A percentile compares a stretch with the other conserved stretches of the same genome.
Evolutionary conservation across 805 yeast species (phyloP).

Genomic region (Limtongia smithiae): DNA sequence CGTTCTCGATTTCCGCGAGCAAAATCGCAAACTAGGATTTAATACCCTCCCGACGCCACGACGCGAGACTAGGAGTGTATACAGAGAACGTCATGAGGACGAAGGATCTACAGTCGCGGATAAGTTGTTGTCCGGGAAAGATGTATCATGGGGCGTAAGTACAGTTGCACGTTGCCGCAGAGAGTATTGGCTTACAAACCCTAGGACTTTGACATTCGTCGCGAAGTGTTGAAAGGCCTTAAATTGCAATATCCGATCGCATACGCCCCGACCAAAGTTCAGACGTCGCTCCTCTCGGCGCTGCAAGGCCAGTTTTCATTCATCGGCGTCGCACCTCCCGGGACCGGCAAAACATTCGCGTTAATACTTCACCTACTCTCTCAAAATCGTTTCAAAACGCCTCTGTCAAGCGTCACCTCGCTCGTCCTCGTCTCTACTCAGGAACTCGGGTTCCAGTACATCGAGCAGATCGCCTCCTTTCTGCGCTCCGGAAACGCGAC

Average conservation of each 20-base stretch:
- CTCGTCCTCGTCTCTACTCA: conserved; percentile 38
- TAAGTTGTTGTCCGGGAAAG: too few relatives aligned
- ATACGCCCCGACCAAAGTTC: conserved; percentile 14
- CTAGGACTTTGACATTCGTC: conserved; percentile 14
- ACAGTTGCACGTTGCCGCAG: too few relatives aligned
- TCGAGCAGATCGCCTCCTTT: conserved; percentile 19
- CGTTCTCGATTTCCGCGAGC: too few relatives aligned
- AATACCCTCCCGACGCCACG: too few relatives aligned
- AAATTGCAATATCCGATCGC: conserved; percentile 5
- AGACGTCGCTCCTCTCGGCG: conserved; percentile 12
- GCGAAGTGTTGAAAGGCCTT: conserved; percentile 12
- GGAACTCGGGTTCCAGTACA: conserved; percentile 38
- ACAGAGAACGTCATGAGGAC: too few relatives aligned
- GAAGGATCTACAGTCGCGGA: too few relatives aligned
- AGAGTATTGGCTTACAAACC: too few relatives aligned
- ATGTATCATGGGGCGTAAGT: too few relatives aligned
- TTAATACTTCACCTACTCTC: conserved; percentile 33
- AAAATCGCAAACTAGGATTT: too few relatives aligned
- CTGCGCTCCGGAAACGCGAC: conserved; percentile 20
- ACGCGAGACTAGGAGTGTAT: too few relatives aligned
- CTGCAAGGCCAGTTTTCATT: conserved; percentile 28
- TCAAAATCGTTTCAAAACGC: conserved; percentile 10
- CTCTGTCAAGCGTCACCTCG: conserved; percentile 27
- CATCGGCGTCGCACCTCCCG: conserved; percentile 34
- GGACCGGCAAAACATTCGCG: conserved; percentile 39